phyloP scores from a whole-genome alignment of 176 grass and related monocot genomes.

The Triticum urartu region DNA sequence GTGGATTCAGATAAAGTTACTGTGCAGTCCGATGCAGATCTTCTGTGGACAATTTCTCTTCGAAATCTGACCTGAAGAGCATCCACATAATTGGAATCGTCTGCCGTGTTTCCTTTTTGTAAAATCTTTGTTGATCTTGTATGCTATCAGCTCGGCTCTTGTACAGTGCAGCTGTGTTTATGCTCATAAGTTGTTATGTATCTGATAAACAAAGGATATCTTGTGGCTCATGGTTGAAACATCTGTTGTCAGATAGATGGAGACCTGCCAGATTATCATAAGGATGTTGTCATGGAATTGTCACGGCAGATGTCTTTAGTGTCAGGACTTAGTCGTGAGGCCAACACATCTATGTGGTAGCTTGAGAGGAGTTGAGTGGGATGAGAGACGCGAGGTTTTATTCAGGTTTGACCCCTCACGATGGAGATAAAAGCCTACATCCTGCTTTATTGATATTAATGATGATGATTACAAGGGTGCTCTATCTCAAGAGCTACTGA shows the following conservation, averaged over 20 bases:
- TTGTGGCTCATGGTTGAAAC: too few relatives aligned
- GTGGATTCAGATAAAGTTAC: constrained; percentile 56
- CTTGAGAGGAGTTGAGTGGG: too few relatives aligned
- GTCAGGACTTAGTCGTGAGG: too few relatives aligned
- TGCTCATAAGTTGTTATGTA: neutral
- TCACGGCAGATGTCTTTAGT: too few relatives aligned
- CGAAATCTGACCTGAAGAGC: constrained; percentile 34
- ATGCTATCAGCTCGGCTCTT: neutral
- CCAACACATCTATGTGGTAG: too few relatives aligned
- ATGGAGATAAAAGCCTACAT: too few relatives aligned
- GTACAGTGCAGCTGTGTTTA: constrained; percentile 2
- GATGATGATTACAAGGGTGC: too few relatives aligned
- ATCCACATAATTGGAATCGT: neutral
- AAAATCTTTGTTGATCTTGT: neutral
- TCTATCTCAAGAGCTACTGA: too few relatives aligned
- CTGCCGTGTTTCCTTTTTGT: neutral
- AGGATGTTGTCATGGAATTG: neutral
- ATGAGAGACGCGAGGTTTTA: too few relatives aligned
- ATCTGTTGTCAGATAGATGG: neutral
- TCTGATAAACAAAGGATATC: neutral
- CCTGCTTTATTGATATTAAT: too few relatives aligned
- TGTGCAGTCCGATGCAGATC: constrained; percentile 58
- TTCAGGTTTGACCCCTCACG: too few relatives aligned
- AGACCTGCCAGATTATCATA: too few relatives aligned
- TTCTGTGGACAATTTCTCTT: constrained; percentile 71